Conservation (phyloP, 345 rosid genomes). For the Eucalyptus erythrocorys region DNA sequence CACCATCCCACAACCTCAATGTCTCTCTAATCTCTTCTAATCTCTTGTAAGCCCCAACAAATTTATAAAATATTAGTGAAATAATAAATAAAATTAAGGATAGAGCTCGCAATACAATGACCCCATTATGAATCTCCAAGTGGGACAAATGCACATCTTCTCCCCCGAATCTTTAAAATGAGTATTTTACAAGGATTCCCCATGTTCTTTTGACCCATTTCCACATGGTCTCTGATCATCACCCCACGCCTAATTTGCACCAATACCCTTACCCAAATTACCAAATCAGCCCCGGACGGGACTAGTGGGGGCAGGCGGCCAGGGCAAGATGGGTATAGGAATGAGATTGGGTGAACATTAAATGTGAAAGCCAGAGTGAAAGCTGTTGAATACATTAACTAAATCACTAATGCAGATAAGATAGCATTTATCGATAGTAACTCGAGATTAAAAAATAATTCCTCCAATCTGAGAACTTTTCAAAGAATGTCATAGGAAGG, state of each 20-base stretch:
- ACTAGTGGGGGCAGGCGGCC: background rate
- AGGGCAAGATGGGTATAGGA: background rate
- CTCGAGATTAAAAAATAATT: background rate
- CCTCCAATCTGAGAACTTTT: background rate
- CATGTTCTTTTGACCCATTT: conserved; percentile 33
- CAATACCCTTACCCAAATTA: background rate
- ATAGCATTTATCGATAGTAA: background rate
- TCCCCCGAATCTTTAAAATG: background rate
- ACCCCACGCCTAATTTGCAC: background rate
- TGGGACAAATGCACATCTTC: background rate
- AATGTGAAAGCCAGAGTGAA: background rate
- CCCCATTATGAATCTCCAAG: background rate
- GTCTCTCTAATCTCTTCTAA: background rate
- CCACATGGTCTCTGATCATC: conserved; percentile 47
- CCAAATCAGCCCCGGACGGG: background rate
- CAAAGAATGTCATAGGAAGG: background rate
- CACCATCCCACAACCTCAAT: background rate
- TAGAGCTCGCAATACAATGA: background rate
- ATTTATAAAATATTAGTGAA: background rate
- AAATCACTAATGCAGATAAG: background rate
- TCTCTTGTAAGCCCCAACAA: background rate
- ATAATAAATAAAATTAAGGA: background rate
- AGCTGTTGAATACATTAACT: background rate
- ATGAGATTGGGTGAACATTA: background rate
- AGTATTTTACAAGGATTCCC: conserved; percentile 49